phyloP scores from a whole-genome alignment of 768 basidiomycete genomes.

The Leccinum variicolor region DNA sequence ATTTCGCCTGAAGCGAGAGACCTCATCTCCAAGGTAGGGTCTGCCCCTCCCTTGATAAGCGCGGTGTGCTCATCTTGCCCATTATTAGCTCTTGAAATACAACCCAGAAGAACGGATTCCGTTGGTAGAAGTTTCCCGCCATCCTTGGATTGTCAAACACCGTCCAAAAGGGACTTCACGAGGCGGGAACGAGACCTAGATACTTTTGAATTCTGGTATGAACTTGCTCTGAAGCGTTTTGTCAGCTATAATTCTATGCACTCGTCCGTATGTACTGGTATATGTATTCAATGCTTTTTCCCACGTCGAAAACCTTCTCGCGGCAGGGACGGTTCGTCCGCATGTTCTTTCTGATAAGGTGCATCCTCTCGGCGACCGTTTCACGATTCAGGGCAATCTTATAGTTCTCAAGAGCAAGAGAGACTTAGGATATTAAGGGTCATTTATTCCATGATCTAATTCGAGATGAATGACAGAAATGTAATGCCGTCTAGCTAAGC shows the following conservation, averaged over 20 bases:
- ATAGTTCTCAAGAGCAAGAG: background rate
- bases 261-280: conserved; percentile 10
- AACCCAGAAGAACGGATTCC: conserved; percentile 76
- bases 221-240: conserved; percentile 1
- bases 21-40: conserved; percentile 40
- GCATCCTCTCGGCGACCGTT: background rate
- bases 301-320: background rate
- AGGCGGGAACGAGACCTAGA: conserved; percentile 24
- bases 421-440: conserved; percentile 8
- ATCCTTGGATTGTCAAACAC: conserved; percentile 84
- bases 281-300: background rate
- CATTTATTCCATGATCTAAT: conserved; percentile 20
- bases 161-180: conserved; percentile 45
- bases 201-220: background rate
- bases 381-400: background rate
- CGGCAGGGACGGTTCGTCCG: background rate
- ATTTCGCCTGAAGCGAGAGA: conserved; percentile 44
- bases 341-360: background rate
- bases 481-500: conserved; percentile 23
- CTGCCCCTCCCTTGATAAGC: background rate
- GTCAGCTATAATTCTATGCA: conserved; percentile 4
- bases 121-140: conserved; percentile 67
- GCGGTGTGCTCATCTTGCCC: conserved; percentile 10
- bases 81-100: conserved; percentile 82
- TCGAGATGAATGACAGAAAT: conserved; percentile 18